Conservation (phyloP, 768 basidiomycete species). For the Exidia glandulosa region DNA sequence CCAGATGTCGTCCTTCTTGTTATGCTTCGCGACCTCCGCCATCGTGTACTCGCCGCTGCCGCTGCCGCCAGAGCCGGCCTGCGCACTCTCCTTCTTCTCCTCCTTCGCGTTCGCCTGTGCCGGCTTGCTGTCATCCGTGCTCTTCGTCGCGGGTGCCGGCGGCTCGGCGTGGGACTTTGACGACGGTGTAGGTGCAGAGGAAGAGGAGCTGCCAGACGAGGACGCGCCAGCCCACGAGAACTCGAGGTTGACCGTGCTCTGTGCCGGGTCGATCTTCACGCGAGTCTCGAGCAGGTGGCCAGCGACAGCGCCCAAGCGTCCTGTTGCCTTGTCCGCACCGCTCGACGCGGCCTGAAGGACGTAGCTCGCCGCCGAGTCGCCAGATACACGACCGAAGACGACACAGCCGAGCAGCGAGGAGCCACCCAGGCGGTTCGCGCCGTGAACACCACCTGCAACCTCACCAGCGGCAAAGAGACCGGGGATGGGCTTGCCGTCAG, state of each 20-base stretch:
- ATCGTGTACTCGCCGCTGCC: constrained; percentile 36
- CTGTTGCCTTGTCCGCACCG: constrained; percentile 63
- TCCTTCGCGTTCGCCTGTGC: constrained; percentile 23
- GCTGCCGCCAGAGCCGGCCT: constrained; percentile 17
- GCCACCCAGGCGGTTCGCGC: constrained; percentile 94
- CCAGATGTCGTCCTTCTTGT: constrained; percentile 90
- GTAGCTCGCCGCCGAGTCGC: constrained; percentile 88
- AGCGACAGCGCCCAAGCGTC: constrained; percentile 66
- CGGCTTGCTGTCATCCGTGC: constrained; percentile 22
- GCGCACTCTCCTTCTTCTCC: constrained; percentile 19
- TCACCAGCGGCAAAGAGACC: constrained; percentile 96
- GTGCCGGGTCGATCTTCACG: constrained; percentile 30
- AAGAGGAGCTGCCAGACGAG: constrained; percentile 8
- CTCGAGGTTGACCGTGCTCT: constrained; percentile 32
- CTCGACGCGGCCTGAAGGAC: constrained; percentile 62
- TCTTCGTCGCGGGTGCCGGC: constrained; percentile 24
- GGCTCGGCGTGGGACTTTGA: constrained; percentile 19
- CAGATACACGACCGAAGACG: constrained; percentile 92
- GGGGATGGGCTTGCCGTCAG: constrained; percentile 62
- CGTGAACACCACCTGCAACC: constrained; percentile 95
- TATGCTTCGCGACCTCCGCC: constrained; percentile 82
- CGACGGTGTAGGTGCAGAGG: constrained; percentile 4
- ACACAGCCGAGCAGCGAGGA: constrained; percentile 91
- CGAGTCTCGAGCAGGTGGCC: constrained; percentile 54
- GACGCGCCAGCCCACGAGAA: constrained; percentile 30